Conservation (phyloP, 2,329 filamentous ascomycete genomes). For the Fusarium domesticum region DNA sequence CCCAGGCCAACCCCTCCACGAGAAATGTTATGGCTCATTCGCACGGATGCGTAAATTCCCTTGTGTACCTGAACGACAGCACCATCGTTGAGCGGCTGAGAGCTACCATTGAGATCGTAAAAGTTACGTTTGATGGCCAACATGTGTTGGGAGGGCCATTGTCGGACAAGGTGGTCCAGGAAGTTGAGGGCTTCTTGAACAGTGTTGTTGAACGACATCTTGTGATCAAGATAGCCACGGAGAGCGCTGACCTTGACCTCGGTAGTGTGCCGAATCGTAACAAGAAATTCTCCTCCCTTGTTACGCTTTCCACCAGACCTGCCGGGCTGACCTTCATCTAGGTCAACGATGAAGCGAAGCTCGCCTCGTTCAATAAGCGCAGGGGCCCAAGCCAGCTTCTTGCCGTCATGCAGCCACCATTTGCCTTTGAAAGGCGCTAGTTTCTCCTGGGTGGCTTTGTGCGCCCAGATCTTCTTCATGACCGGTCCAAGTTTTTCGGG, state of each 20-base stretch:
- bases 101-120: slow-evolving; percentile 57
- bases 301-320: slow-evolving; percentile 34
- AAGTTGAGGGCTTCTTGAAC: slow-evolving; percentile 85
- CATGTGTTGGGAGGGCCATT: slow-evolving; percentile 67
- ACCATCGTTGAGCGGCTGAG: slow-evolving; percentile 53
- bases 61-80: slow-evolving; percentile 74
- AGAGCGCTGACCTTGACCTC: slow-evolving; percentile 66
- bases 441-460: slow-evolving; percentile 53
- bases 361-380: slow-evolving; percentile 45
- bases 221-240: slow-evolving; percentile 60
- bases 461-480: slow-evolving; percentile 74
- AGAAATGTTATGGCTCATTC: slow-evolving; percentile 59
- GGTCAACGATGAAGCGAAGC: slow-evolving; percentile 61
- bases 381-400: slow-evolving; percentile 75
- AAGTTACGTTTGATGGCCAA: slow-evolving; percentile 78
- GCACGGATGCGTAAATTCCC: slow-evolving; percentile 83
- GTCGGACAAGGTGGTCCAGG: slow-evolving; percentile 82
- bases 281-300: slow-evolving; percentile 50
- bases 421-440: slow-evolving; percentile 46
- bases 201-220: slow-evolving; percentile 58
- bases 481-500: slow-evolving; percentile 60
- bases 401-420: slow-evolving; percentile 74
- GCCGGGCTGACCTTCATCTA: slow-evolving; percentile 61
- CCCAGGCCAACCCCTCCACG: slow-evolving; percentile 61
- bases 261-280: slow-evolving; percentile 65